These are phyloP conservation scores for Cryptosporidium tyzzeri DNA, from an alignment of 169 alveolate species.

Conservation along the genomic window DNA sequence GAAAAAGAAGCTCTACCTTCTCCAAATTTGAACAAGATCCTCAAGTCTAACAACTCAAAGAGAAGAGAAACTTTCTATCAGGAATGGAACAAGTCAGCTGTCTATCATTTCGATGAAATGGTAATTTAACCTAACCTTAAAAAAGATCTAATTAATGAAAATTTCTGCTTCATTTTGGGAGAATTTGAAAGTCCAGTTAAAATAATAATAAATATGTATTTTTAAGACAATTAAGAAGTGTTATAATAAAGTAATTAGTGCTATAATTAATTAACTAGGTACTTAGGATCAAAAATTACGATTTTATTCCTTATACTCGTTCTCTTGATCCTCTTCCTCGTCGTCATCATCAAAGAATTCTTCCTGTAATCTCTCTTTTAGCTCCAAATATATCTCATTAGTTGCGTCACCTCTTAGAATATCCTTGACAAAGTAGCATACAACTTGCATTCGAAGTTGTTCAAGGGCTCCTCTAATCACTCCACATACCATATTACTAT, in stretches of 20 bases:
- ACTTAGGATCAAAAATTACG: not conserved
- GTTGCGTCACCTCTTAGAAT: conserved; percentile 86
- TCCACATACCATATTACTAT: conserved; percentile 88
- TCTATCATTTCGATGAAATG: conserved; percentile 18
- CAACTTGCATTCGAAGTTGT: conserved; percentile 85
- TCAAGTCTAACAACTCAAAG: conserved; percentile 10
- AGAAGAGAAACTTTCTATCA: conserved; percentile 5
- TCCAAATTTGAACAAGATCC: conserved; percentile 1
- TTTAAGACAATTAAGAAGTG: not conserved
- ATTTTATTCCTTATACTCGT: conserved; percentile 29
- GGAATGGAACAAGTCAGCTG: conserved; percentile 47
- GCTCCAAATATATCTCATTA: conserved; percentile 84
- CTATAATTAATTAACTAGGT: conserved; percentile 13
- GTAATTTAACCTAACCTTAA: not conserved
- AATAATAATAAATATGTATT: not conserved
- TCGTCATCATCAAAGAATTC: conserved; percentile 68
- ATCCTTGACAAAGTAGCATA: conserved; percentile 82
- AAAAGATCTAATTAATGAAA: not conserved
- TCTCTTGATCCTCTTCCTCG: conserved; percentile 47
- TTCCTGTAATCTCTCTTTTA: conserved; percentile 75
- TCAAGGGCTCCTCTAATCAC: conserved; percentile 91
- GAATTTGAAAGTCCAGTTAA: not conserved
- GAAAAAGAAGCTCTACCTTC: conserved; percentile 12
- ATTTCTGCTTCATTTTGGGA: not conserved
- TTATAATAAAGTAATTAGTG: not conserved